These are phyloP conservation scores for Calamus simplicifolius DNA, from an alignment of 176 grass and related monocot genomes.

Conservation along the genomic window DNA sequence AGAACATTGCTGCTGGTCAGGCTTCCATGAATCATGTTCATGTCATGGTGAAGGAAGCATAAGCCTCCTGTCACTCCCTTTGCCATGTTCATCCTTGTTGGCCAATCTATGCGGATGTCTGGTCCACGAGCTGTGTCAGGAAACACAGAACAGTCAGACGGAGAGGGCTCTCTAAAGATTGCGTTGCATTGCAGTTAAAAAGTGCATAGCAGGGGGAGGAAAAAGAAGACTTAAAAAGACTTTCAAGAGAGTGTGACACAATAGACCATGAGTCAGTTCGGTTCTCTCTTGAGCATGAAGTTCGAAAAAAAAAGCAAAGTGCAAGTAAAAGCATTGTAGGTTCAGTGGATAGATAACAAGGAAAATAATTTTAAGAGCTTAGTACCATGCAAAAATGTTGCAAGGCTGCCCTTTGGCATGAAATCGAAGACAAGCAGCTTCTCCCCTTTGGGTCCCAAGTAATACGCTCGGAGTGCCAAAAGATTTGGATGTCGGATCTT, in stretches of 20 bases:
- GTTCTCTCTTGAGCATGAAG: no score
- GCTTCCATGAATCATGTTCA: conserved; percentile 81
- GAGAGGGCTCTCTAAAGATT: no score
- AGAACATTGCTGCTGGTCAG: conserved; percentile 85
- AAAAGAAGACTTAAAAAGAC: no score
- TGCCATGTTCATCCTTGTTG: conserved; percentile 69
- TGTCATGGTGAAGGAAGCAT: conserved; percentile 59
- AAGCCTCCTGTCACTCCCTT: conserved; percentile 56
- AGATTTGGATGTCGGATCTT: conserved; percentile 81
- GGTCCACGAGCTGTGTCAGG: conserved; percentile 45
- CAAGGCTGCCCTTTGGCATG: conserved; percentile 86
- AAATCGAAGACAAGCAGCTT: conserved; percentile 96
- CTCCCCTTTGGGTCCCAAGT: conserved; percentile 89
- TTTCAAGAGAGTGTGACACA: no score
- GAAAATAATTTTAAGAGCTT: conserved; percentile 2
- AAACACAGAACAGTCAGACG: no score
- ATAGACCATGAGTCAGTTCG: no score
- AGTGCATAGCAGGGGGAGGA: neutral
- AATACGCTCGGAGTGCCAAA: conserved; percentile 65
- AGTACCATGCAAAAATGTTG: conserved; percentile 86
- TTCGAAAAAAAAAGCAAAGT: no score
- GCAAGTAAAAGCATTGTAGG: neutral
- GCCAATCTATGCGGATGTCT: conserved; percentile 55
- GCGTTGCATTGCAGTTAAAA: no score
- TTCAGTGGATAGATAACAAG: neutral